Evolutionary conservation across 805 yeast species (phyloP), one percentile per base, ranked within the genome.

Genomic region (Isabelozyma gotoi): DNA sequence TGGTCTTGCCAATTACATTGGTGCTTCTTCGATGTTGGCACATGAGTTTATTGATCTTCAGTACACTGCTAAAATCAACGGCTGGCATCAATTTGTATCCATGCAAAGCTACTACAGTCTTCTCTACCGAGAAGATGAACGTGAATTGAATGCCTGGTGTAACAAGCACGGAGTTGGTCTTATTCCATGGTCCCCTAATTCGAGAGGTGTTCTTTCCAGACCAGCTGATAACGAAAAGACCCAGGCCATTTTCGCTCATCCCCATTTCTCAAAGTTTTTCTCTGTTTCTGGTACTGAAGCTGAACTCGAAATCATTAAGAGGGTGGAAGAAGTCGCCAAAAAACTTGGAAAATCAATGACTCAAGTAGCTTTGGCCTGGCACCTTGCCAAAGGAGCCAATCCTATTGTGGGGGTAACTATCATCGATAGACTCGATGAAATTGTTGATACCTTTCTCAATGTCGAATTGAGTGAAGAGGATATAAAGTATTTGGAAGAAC

Each of bases 11-110:
- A 65, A 84, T 40, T 82, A 82, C 56, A 71, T 82, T 45, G 87
- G 87, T 12, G 85, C 86, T 2, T 80, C 85, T 1, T 62, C 82
- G 1, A 81, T 82, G 86, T 65, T 67, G 49, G 74, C 82, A 1
- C 59, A 64, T 15, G 79, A 81, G 50, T 81, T 82, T 56, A 78
- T 71, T 2, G 73, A 70, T 51, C 51, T 79, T 53, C 88, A 83
- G 54, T 63, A 59, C 46, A 60, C 72, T 43, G 88, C 88, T 3
- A 85, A 82, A 43, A 68, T 67, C 53, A 49, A 73, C 49, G 74
- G 74, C 29, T 82, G 83, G 83, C 67, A 68, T 47, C 80, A 79
- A 55, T 83, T 83, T 48, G 69, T 82, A 41, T 66, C 76, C 16
- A 76, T 81, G 77, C 88, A 83, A 60, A 76, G 76, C 47, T 74